These are phyloP conservation scores for Puya raimondii DNA, from an alignment of 176 grass and related monocot genomes.

Conservation along the genomic window DNA sequence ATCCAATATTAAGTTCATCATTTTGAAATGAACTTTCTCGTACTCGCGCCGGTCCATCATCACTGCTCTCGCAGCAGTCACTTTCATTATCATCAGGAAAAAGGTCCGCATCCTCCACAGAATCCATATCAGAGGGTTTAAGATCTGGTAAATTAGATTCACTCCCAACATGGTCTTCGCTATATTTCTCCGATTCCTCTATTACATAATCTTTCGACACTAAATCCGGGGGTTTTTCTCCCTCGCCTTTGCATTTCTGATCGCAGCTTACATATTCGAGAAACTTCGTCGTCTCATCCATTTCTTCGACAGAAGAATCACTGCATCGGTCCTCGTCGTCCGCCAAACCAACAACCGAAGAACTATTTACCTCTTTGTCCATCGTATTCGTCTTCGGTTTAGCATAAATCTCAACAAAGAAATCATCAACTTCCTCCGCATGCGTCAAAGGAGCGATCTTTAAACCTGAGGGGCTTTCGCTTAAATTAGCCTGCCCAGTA, in stretches of 20 bases:
- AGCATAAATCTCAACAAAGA: conserved; percentile 48
- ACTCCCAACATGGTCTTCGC: not conserved
- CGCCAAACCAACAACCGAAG: not conserved
- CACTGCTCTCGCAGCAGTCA: conserved; percentile 44
- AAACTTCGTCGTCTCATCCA: conserved; percentile 48
- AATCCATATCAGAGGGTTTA: conserved; percentile 12
- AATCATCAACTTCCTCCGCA: conserved; percentile 41
- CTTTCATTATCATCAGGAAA: conserved; percentile 34
- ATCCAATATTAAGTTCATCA: conserved; percentile 23
- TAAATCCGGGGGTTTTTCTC: conserved; percentile 7
- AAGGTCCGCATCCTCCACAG: conserved; percentile 24
- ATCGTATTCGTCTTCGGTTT: conserved; percentile 21
- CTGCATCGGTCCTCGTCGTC: conserved; percentile 32
- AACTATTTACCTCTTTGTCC: not conserved
- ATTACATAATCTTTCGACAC: conserved; percentile 1
- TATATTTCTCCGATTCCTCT: conserved; percentile 1
- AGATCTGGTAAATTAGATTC: conserved; percentile 9
- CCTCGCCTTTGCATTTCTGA: not conserved
- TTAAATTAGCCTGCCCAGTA: not conserved
- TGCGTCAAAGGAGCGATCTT: conserved; percentile 30
- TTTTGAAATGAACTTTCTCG: not conserved
- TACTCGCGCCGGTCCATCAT: conserved; percentile 14
- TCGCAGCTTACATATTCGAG: conserved; percentile 48
- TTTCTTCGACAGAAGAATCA: conserved; percentile 51
- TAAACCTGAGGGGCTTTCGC: not conserved